Conservation (phyloP, 1,139 yeast species). For the Geotrichum phurueaensis region DNA sequence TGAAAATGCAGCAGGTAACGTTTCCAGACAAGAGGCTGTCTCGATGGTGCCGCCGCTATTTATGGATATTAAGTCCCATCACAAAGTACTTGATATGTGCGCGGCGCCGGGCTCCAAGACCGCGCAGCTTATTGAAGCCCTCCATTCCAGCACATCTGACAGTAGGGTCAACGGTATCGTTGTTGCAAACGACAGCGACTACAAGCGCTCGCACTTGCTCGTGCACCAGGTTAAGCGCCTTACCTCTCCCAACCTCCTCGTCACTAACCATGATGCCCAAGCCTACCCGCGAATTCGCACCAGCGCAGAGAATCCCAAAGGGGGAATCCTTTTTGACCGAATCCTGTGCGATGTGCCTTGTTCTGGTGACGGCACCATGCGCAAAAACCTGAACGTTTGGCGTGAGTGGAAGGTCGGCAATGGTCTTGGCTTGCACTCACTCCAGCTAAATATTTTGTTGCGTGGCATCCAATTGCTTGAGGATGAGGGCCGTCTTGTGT, state of each 20-base stretch:
- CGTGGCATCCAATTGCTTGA: conserved; percentile 87
- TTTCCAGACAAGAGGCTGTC: conserved; percentile 96
- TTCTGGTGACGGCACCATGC: conserved; percentile 98
- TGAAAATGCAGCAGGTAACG: conserved; percentile 95
- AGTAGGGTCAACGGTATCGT: conserved; percentile 56
- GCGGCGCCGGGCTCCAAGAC: conserved; percentile 99
- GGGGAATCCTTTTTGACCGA: conserved; percentile 58
- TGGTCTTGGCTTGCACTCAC: conserved; percentile 80
- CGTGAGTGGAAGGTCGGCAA: conserved; percentile 87
- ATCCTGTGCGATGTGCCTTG: conserved; percentile 97
- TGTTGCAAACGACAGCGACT: conserved; percentile 93
- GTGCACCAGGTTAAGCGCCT: conserved; percentile 95
- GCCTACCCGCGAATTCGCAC: conserved; percentile 70
- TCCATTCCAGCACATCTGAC: conserved; percentile 38
- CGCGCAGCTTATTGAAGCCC: conserved; percentile 82
- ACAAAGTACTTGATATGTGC: conserved; percentile 91
- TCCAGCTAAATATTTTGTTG: conserved; percentile 80
- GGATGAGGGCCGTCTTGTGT: conserved; percentile 87
- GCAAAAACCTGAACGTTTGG: conserved; percentile 96
- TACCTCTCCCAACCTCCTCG: conserved; percentile 86
- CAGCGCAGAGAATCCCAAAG: conserved; percentile 36
- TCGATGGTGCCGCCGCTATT: conserved; percentile 97
- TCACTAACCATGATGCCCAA: conserved; percentile 98
- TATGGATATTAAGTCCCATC: conserved; percentile 85
- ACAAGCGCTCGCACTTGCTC: conserved; percentile 93